Percentiles rank a stretch among this genome's conserved stretches.
Evolutionary conservation across 2,329 filamentous ascomycete genomes (phyloP).

Genomic region (Fusarium setosum): DNA sequence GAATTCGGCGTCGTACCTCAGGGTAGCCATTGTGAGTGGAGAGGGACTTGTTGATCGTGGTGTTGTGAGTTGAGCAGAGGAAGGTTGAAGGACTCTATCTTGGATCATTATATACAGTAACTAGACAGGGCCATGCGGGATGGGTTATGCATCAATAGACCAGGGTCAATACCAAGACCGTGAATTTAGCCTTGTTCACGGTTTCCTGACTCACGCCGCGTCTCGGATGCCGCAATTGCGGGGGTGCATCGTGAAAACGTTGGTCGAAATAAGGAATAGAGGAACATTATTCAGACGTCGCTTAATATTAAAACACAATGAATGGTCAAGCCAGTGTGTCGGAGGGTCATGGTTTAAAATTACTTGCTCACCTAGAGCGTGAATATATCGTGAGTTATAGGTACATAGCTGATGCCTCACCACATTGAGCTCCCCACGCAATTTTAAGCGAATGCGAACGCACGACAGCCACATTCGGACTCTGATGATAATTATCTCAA

Average conservation of each 20-base stretch:
- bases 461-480: too few species aligned
- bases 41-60: neutral
- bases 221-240: neutral
- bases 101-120: neutral
- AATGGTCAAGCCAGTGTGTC: too few species aligned
- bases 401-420: too few species aligned
- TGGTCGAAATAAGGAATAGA: too few species aligned
- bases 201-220: neutral
- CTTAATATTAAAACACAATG: too few species aligned
- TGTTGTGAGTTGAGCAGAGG: neutral
- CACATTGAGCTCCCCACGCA: too few species aligned
- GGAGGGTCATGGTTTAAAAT: too few species aligned
- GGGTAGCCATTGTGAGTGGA: constrained; percentile 14
- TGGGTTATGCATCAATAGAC: neutral
- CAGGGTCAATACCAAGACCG: neutral
- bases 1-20: constrained; percentile 34
- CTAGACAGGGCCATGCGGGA: neutral
- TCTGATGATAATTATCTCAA: neutral
- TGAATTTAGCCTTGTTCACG: neutral
- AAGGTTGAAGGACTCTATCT: neutral
- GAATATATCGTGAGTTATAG: too few species aligned
- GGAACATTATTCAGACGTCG: too few species aligned
- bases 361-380: too few species aligned
- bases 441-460: too few species aligned
- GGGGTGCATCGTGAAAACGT: neutral